These are phyloP conservation scores for Botrytis fabae DNA, from an alignment of 2,329 filamentous ascomycete species.

Conservation along the genomic window DNA sequence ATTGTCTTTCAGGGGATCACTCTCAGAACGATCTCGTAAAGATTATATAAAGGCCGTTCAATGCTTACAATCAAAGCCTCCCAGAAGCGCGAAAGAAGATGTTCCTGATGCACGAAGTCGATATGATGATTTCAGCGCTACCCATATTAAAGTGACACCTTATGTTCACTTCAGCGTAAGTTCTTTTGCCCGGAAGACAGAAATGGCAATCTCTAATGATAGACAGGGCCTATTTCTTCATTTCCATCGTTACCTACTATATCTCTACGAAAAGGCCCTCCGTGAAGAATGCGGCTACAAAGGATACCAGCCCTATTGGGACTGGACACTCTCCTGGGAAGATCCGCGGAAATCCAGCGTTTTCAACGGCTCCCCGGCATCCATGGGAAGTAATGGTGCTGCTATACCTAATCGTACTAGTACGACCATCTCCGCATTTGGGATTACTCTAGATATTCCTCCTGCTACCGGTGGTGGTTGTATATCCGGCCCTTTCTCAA, in stretches of 20 bases:
- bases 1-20: not conserved
- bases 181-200: not conserved
- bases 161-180: conserved; percentile 35
- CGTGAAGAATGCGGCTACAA: conserved; percentile 47
- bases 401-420: conserved; percentile 37
- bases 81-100: conserved; percentile 40
- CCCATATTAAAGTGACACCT: conserved; percentile 43
- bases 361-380: conserved; percentile 55
- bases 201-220: not conserved
- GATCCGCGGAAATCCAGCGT: conserved; percentile 52
- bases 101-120: conserved; percentile 31
- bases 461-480: conserved; percentile 58
- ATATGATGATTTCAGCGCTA: conserved; percentile 45
- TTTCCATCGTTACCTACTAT: conserved; percentile 46
- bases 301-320: conserved; percentile 43
- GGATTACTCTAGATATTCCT: conserved; percentile 40
- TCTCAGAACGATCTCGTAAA: conserved; percentile 24
- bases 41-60: conserved; percentile 44
- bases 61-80: conserved; percentile 41
- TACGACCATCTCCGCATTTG: conserved; percentile 34
- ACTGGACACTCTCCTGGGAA: conserved; percentile 14
- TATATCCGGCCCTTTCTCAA: conserved; percentile 13
- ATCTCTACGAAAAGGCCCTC: conserved; percentile 47
- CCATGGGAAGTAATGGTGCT: conserved; percentile 51
- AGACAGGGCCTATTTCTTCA: conserved; percentile 25